These are phyloP conservation scores for Cystofilobasidium macerans DNA, from an alignment of 768 basidiomycete genomes.

Conservation along the genomic window DNA sequence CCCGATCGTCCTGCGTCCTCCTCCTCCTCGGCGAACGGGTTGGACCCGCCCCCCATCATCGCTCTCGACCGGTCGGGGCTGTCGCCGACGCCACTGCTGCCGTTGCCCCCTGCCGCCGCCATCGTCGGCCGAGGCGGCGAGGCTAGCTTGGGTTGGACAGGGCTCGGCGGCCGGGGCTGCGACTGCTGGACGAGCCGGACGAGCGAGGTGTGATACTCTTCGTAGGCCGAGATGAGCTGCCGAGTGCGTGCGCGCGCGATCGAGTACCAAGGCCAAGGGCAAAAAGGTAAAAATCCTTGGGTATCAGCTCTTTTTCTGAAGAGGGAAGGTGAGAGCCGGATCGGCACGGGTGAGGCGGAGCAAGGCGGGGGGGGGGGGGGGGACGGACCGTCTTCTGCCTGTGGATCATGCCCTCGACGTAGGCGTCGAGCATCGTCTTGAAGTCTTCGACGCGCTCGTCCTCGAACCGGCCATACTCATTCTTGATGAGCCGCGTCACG, in stretches of 20 bases:
- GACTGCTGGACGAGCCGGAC: conserved; percentile 36
- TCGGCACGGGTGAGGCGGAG: too few species aligned
- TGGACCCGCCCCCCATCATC: not conserved
- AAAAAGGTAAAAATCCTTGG: too few species aligned
- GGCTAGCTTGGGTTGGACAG: not conserved
- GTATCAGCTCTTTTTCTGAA: too few species aligned
- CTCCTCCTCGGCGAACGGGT: not conserved
- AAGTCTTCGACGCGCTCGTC: conserved; percentile 88
- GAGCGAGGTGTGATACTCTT: conserved; percentile 63
- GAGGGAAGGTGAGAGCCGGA: too few species aligned
- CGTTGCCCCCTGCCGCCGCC: not conserved
- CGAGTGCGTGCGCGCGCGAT: too few species aligned
- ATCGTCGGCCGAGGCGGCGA: not conserved
- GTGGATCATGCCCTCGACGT: conserved; percentile 74
- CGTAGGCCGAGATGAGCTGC: conserved; percentile 67
- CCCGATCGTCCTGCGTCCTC: not conserved
- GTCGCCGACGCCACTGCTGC: not conserved
- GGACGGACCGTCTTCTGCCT: conserved; percentile 65
- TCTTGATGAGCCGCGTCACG: conserved; percentile 74
- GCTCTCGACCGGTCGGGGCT: not conserved
- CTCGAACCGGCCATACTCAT: conserved; percentile 82
- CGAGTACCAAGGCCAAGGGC: too few species aligned
- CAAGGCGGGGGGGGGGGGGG: not conserved
- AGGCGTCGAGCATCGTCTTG: conserved; percentile 66
- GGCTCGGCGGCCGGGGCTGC: not conserved